Conservation (phyloP, 2,329 filamentous ascomycete species). For the Exophiala mesophila region DNA sequence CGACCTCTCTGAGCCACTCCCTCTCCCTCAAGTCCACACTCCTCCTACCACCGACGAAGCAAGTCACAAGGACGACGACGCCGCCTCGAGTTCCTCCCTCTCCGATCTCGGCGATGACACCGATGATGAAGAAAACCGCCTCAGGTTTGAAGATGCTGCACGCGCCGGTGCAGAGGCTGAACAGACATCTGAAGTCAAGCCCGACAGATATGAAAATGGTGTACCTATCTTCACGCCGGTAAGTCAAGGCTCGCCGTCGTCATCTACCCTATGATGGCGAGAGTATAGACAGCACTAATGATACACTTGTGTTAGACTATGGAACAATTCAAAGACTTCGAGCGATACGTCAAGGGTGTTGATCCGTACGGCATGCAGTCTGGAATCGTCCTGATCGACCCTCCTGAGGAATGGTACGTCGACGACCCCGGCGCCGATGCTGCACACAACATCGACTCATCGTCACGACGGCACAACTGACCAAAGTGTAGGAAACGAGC, state of each 20-base stretch:
- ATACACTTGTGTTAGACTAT: slow-evolving; percentile 59
- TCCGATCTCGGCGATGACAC: slow-evolving; percentile 26
- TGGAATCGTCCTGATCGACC: slow-evolving; percentile 92
- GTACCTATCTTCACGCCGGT: slow-evolving; percentile 89
- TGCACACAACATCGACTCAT: no score
- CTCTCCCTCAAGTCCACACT: slow-evolving; percentile 24
- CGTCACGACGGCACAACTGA: no score
- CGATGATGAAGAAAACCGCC: slow-evolving; percentile 26
- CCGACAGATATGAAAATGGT: slow-evolving; percentile 79
- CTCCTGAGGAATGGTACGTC: slow-evolving; percentile 83
- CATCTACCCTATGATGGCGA: slow-evolving; percentile 27
- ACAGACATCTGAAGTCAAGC: slow-evolving; percentile 72
- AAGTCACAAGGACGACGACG: slow-evolving; percentile 38
- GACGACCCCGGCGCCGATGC: no score
- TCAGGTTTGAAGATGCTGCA: slow-evolving; percentile 27
- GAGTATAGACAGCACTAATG: slow-evolving; percentile 69
- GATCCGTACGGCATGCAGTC: slow-evolving; percentile 96
- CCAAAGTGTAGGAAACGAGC: slow-evolving; percentile 23
- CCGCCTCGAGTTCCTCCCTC: slow-evolving; percentile 33
- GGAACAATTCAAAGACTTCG: slow-evolving; percentile 70
- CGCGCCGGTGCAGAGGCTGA: slow-evolving; percentile 42
- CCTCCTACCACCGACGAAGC: slow-evolving; percentile 27
- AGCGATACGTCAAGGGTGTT: slow-evolving; percentile 82
- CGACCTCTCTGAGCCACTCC: slow-evolving; percentile 8
- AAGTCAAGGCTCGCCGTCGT: slow-evolving; percentile 39